Evolutionary conservation across 768 basidiomycete species (phyloP).

Genomic region (Amanita subjunquillea): DNA sequence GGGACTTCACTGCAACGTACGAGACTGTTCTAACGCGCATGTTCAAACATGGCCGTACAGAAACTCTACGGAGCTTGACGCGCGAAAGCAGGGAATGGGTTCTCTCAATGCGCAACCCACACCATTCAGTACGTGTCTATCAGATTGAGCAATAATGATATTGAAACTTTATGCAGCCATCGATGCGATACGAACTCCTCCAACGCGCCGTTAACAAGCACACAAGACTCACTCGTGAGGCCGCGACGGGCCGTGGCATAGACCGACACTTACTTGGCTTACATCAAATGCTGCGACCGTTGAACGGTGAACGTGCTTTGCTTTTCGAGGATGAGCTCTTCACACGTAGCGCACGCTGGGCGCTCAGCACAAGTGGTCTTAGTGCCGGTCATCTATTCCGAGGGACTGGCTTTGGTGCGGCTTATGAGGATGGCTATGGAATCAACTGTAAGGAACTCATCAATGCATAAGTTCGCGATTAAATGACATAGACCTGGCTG

Average conservation of each 20-base stretch:
- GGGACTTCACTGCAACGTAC: conserved; percentile 78
- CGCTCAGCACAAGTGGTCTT: conserved; percentile 81
- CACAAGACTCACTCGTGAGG: conserved; percentile 59
- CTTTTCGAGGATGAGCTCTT: conserved; percentile 78
- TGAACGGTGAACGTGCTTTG: conserved; percentile 42
- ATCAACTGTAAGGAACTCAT: conserved; percentile 75
- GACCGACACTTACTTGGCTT: conserved; percentile 90
- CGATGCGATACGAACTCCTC: conserved; percentile 37
- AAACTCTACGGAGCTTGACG: conserved; percentile 74
- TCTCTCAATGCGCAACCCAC: conserved; percentile 55
- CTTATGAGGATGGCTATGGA: conserved; percentile 82
- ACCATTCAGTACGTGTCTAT: conserved; percentile 29
- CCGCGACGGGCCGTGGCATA: conserved; percentile 74
- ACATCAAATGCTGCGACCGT: conserved; percentile 46
- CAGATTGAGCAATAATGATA: neutral
- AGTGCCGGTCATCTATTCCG: conserved; percentile 80
- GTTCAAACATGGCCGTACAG: conserved; percentile 83
- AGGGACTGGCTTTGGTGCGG: conserved; percentile 86
- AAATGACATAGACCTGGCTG: conserved; percentile 58
- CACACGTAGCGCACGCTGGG: conserved; percentile 70
- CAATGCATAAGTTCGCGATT: neutral
- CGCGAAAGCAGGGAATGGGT: conserved; percentile 70
- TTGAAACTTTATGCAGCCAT: conserved; percentile 18
- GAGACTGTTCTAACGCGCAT: conserved; percentile 86
- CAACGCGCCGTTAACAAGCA: conserved; percentile 64